Evolutionary conservation across 108 stramenopile species (phyloP).

Genomic region (Parmales sp.): DNA sequence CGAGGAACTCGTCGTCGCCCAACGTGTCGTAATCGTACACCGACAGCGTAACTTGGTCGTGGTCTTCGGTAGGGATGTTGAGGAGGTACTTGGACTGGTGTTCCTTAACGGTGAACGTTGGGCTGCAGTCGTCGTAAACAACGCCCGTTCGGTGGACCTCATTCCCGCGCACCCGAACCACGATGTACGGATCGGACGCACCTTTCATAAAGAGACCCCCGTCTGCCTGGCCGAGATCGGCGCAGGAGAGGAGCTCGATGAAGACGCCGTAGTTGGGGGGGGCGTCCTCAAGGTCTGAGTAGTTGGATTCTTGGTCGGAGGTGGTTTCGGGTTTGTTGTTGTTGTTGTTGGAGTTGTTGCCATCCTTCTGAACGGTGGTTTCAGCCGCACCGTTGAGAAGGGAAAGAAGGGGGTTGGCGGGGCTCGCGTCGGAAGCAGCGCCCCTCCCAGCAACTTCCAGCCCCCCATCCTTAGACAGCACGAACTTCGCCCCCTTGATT

Average conservation of each 20-base stretch:
- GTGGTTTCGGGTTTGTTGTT: neutral
- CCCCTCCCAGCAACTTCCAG: neutral
- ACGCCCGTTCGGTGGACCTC: neutral
- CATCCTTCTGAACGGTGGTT: neutral
- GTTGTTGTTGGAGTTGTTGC: neutral
- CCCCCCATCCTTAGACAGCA: neutral
- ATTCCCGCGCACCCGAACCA: neutral
- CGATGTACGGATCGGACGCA: neutral
- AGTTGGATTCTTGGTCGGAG: neutral
- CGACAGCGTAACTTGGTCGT: neutral
- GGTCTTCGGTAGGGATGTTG: neutral
- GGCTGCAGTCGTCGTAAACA: neutral
- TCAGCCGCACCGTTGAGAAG: neutral
- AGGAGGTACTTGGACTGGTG: neutral
- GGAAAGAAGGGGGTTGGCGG: neutral
- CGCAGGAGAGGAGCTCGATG: neutral
- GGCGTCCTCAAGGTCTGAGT: neutral
- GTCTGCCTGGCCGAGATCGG: neutral
- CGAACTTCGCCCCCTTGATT: constrained; percentile 4
- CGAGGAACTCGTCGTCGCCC: constrained; percentile 8
- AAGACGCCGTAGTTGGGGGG: neutral
- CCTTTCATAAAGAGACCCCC: neutral
- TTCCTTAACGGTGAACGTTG: neutral
- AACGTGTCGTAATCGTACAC: neutral
- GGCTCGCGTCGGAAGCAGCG: neutral